Evolutionary conservation across 1,284 basidiomycete genomes (phyloP), one percentile per base, ranked within the genome.

Genomic region (Cystobasidiaceae sp.): DNA sequence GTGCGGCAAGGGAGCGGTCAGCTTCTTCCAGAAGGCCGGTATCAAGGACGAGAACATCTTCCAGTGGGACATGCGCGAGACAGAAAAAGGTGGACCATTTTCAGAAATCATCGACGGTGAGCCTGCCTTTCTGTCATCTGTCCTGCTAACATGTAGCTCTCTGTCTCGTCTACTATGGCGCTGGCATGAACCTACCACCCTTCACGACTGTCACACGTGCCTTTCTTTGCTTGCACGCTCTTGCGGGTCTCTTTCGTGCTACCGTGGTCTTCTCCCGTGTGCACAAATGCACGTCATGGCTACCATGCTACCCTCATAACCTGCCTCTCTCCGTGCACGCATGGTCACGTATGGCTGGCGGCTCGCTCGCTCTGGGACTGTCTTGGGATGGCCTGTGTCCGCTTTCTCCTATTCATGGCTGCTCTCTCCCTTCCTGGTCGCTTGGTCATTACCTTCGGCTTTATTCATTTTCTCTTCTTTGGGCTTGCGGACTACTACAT

Each of bases 51-150:
- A 93, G 63, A 87, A 98, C 77, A 97, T 99, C 73, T 59, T 92
- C 78, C 93, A 97, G 81, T 99, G 96, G 96, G 96, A 98, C 78
- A 82, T 98, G 81, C 86, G 82, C 21, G 96, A 99, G 81, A 99
- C 96, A 6, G 89, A 88, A 73, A 96, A 94, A 81, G 92, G 93
- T 56, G 96, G 96, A 1, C 96, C 96, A 0, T 99, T 97, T 82
- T 80, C 85, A 68, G 93, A 97, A 79, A 91, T 99, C 70, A 82
- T 98, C 46, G 91, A 94, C 71, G 80, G 80, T 80, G 64, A 69
- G 78, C 27, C 25, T 21, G 8, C 7, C 21, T 43, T 32, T 15
- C 39, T 30, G 37, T 28, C 23, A 21, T 44, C 25, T 23, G 51
- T 51, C 55, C 30, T 27, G 48, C 50, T 41, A 30, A n/a, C 15